Base-by-base conservation (phyloP, 139 green algal species). In the Auxenochlorella protothecoides region DNA sequence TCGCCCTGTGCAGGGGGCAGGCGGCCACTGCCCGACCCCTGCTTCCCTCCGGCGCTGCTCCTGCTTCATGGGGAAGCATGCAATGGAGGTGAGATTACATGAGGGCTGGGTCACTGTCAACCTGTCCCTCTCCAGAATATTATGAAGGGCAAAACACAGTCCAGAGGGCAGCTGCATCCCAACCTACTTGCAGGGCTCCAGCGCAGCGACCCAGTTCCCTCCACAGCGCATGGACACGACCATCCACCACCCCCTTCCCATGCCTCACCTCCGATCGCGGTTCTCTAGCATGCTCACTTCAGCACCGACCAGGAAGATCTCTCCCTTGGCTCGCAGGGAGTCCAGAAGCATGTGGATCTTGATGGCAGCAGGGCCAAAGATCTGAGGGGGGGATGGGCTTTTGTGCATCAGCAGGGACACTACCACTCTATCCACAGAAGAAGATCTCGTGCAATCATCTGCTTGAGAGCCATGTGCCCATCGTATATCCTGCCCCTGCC, bases 321-420 rank as follows among this genome's bases (percentile, higher is more conserved):
- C 78, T 4, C 83, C 80, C 67, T 79, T 51, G 55, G 69, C 53
- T 4, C 76, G 74, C 73, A 89, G 69, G 10, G 15, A 59, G 7
- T 87, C 80, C 68, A 89, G 69, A n/a, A 89, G 54, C 16, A 75
- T n/a, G 44, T 79, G 66, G 53, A 88, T 73, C 64, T 83, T 84
- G 53, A 89, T 72, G 4, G 57, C 59, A 27, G 53, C 72, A 44
- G 76, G 68, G 12, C 83, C 83, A 68, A 75, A 87, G 4, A 88
- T 78, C 81, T 86, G 81, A 1, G 27, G 27, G 27, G 27, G 27
- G 27, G 27, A 44, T 44, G 27, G 27, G 27, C 27, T 44, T 1
- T 44, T 1, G 27, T 44, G 27, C 27, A 44, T 44, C 27, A 44
- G 27, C 27, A 44, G 27, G 27, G 27, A 44, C 27, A 44, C 27